phyloP scores from a whole-genome alignment of 139 green algal species.

The Coccomyxa sp. region DNA sequence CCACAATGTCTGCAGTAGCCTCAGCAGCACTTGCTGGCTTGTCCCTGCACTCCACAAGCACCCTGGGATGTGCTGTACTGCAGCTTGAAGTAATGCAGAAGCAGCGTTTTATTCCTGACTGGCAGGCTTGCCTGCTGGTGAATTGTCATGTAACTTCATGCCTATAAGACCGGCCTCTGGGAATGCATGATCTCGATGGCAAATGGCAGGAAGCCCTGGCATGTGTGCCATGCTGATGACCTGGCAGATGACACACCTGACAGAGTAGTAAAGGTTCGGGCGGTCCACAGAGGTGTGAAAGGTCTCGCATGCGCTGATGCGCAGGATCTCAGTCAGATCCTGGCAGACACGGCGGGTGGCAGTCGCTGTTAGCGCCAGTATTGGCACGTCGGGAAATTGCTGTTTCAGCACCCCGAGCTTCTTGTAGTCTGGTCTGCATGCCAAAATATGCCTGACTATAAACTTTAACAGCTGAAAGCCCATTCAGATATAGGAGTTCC shows the following conservation, averaged over 20 bases:
- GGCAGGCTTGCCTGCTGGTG: no score
- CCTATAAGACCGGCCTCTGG: no score
- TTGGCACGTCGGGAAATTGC: constrained; percentile 43
- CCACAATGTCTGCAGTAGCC: constrained; percentile 31
- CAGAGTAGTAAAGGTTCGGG: constrained; percentile 74
- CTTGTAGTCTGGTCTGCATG: constrained; percentile 70
- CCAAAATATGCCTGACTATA: no score
- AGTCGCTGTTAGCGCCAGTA: constrained; percentile 48
- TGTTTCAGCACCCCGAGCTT: constrained; percentile 66
- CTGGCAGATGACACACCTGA: no score
- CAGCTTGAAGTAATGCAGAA: no score
- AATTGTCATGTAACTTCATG: no score
- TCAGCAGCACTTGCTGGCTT: constrained; percentile 29
- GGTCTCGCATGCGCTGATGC: constrained; percentile 49
- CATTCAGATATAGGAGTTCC: neutral
- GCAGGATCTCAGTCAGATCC: constrained; percentile 37
- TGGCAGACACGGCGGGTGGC: constrained; percentile 27
- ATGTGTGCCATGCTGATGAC: no score
- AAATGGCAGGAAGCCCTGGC: no score
- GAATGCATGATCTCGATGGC: no score
- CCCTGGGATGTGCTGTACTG: neutral
- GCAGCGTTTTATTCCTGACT: no score
- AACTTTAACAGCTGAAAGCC: neutral
- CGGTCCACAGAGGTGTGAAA: constrained; percentile 63
- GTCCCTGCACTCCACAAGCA: constrained; percentile 27